Evolutionary conservation across 2,329 filamentous ascomycete genomes (phyloP).

Genomic region (Phaeoacremonium minimum): DNA sequence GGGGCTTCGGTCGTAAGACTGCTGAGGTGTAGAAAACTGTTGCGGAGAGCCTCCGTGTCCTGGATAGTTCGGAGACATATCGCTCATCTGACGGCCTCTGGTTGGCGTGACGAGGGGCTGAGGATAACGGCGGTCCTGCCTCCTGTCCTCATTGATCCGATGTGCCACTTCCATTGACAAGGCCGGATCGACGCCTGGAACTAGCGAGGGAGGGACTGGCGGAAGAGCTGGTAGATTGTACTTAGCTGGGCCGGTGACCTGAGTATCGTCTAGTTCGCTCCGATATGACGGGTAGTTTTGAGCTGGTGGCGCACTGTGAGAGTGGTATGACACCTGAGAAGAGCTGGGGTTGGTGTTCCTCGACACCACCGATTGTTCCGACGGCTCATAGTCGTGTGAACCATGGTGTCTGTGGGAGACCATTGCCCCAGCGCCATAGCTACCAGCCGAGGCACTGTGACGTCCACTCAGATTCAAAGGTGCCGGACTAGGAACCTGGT

Average conservation of each 20-base stretch:
- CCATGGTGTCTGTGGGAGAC: slow-evolving; percentile 21
- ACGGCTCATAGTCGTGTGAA: slow-evolving; percentile 19
- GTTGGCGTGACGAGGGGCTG: slow-evolving; percentile 33
- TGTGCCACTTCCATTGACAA: slow-evolving; percentile 54
- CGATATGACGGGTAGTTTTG: slow-evolving; percentile 24
- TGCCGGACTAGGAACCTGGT: slow-evolving; percentile 34
- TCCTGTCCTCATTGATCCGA: slow-evolving; percentile 51
- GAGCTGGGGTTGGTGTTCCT: slow-evolving; percentile 5
- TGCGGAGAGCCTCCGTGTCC: slow-evolving; percentile 21
- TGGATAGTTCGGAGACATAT: slow-evolving; percentile 19
- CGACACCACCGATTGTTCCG: slow-evolving; percentile 8
- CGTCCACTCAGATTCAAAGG: slow-evolving; percentile 37
- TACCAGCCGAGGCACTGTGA: slow-evolving; percentile 23
- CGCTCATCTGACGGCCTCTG: slow-evolving; percentile 33
- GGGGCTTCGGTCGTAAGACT: slow-evolving; percentile 35
- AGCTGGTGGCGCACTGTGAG: slow-evolving; percentile 21
- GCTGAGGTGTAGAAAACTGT: slow-evolving; percentile 27
- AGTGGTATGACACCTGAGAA: slow-evolving; percentile 12
- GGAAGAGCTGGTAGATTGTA: slow-evolving; percentile 14
- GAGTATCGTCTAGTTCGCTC: slow-evolving; percentile 29
- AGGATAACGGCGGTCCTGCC: slow-evolving; percentile 40
- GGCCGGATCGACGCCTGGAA: slow-evolving; percentile 55
- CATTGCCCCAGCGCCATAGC: slow-evolving; percentile 11
- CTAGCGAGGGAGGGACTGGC: slow-evolving; percentile 50
- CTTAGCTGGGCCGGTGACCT: slow-evolving; percentile 5